Evolutionary conservation across 345 rosid species (phyloP), one percentile per base, ranked within the genome.

Genomic region (Ceriops tagal): DNA sequence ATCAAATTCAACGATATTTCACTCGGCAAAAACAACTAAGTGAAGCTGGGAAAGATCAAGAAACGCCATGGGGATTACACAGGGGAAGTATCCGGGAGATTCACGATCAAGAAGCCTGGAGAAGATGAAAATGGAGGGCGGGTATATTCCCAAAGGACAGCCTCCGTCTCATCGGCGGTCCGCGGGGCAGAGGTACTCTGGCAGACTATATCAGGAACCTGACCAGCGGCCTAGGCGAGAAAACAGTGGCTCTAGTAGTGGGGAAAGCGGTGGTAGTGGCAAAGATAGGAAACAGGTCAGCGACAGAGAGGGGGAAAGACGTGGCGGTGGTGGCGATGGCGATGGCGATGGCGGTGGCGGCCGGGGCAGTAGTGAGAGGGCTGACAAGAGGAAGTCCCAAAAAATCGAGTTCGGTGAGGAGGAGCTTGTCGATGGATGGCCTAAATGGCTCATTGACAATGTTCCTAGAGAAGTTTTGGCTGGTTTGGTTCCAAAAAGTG

Each of bases 381-480:
- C 16, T 53, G 28, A 21, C 8, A 24, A 53, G 58, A 67, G 37
- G 53, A 62, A 31, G 37, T 13, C 37, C 8, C 16, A 47, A 9
- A 53, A 21, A 4, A 34, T 56, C 22, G 52, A 20, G 49, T 51
- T 34, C 56, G 78, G 35, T 35, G 80, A 53, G 11, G 80, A 58
- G 53, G 84, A 80, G 65, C 24, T 68, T 8, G 80, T 80, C 10
- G 70, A 77, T 70, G 93, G 90, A 6, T 88, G 93, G 89, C 93
- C 93, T 3, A 86, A 81, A 62, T 86, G 89, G 90, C 85, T 88
- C 8, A 60, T 65, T 59, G 86, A 76, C 69, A 86, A 88, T 75
- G 75, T 86, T 72, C 84, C 89, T 3, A 76, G 18, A 59, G 77
- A 76, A 67, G 85, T 68, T 72, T 77, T 83, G 72, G 78, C 81